These are phyloP conservation scores for Scytalidium lignicola DNA, from an alignment of 2,329 filamentous ascomycete species.

Conservation along the genomic window DNA sequence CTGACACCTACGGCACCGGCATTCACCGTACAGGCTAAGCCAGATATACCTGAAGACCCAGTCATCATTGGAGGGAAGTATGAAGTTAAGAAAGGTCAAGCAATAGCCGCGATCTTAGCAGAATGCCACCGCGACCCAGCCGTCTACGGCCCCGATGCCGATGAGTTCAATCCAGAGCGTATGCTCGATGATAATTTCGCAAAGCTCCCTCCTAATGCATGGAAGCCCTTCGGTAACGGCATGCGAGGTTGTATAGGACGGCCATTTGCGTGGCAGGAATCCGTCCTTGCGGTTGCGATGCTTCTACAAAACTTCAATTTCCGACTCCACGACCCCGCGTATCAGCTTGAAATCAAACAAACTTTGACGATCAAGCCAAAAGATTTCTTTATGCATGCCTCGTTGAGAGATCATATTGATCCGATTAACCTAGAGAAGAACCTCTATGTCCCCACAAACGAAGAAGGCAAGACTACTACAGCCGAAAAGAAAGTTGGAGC, in stretches of 20 bases:
- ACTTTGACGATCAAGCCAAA: constrained; percentile 59
- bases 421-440: constrained; percentile 35
- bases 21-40: constrained; percentile 43
- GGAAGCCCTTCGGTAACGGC: constrained; percentile 73
- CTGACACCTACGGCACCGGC: constrained; percentile 53
- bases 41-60: constrained; percentile 29
- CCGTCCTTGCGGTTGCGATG: constrained; percentile 54
- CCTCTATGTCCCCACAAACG: constrained; percentile 17
- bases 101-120: constrained; percentile 43
- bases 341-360: constrained; percentile 47
- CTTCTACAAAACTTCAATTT: constrained; percentile 69
- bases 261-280: constrained; percentile 71
- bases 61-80: constrained; percentile 54
- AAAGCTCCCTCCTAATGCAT: constrained; percentile 55
- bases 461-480: constrained; percentile 1
- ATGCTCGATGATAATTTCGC: constrained; percentile 67
- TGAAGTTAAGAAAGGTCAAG: constrained; percentile 45
- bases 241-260: constrained; percentile 66
- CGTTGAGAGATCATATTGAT: constrained; percentile 44
- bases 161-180: constrained; percentile 63
- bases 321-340: constrained; percentile 52
- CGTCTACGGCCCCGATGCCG: constrained; percentile 60
- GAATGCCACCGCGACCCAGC: constrained; percentile 56
- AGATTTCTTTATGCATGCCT: constrained; percentile 56
- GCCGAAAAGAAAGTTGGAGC: constrained; percentile 22